Evolutionary conservation across 495 filamentous ascomycete species (phyloP), one percentile per base, ranked within the genome.

Genomic region (Xylaria longipes): DNA sequence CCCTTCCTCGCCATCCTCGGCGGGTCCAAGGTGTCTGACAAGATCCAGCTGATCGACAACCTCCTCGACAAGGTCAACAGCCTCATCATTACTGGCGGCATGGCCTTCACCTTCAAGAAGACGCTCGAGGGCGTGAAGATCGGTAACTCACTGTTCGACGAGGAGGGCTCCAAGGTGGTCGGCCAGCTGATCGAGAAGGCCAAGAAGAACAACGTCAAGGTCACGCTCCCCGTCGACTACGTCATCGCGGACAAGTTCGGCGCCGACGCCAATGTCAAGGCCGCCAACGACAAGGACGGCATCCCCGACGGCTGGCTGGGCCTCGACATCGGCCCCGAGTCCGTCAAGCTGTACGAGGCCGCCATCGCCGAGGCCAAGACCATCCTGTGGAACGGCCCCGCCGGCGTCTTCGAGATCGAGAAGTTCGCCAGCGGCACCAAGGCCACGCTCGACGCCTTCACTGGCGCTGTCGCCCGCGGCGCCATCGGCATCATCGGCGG

Each of bases 41-140:
- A 99, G 90, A 98, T 99, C 85, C 93, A 97, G 87, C 89, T 99
- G 71, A 98, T 99, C 79, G 95, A 99, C 84, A 99, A 98, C 87
- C 87, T 99, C 62, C 91, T 99, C 60, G 91, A 93, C 80, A 99
- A 99, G 88, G 93, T 99, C 76, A 88, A 99, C 87, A 95, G 90
- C 82, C 89, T 99, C 74, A 92, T 98, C 82, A 93, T 99, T 86
- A 97, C 95, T 79, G 96, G 96, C 74, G 96, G 91, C 73, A 99
- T 99, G 96, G 94, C 96, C 37, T 99, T 98, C 89, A 99, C 96
- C 72, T 98, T 99, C 90, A 98, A 98, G 91, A 99, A 99, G 89
- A 95, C 94, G 48, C 87, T 98, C 48, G 90, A 98, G 83, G 85
- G 87, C 78, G 90, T 99, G 67, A 87, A 90, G 84, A 99, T 99